phyloP scores from a whole-genome alignment of 805 yeast genomes.

The Starmerella riodocensis region DNA sequence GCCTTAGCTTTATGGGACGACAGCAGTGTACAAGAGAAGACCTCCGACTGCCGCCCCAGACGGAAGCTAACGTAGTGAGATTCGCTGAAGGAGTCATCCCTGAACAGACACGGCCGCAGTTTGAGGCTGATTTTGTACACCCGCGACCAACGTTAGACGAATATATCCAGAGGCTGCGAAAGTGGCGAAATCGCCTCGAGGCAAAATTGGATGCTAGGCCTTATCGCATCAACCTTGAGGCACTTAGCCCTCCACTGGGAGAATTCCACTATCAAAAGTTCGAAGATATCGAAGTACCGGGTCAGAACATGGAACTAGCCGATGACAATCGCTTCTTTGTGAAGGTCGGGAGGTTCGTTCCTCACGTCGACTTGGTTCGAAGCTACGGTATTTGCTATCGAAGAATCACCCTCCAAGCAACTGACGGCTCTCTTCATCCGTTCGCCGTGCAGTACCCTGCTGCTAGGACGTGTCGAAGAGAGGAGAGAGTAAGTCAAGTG shows the following conservation, averaged over 20 bases:
- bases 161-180: conserved; percentile 67
- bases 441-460: conserved; percentile 97
- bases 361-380: conserved; percentile 74
- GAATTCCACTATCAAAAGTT: conserved; percentile 97
- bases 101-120: conserved; percentile 73
- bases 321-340: conserved; percentile 84
- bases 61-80: conserved; percentile 74
- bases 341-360: conserved; percentile 84
- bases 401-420: conserved; percentile 78
- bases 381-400: conserved; percentile 85
- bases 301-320: conserved; percentile 79
- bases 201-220: conserved; percentile 81
- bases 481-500: conserved; percentile 83
- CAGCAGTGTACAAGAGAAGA: conserved; percentile 78
- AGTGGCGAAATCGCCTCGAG: conserved; percentile 88
- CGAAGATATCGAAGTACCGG: conserved; percentile 95
- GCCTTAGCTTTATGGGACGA: conserved; percentile 77
- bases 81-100: conserved; percentile 92
- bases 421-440: conserved; percentile 81
- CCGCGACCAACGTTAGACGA: conserved; percentile 80
- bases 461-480: conserved; percentile 92
- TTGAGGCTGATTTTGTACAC: conserved; percentile 78
- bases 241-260: conserved; percentile 84
- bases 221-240: conserved; percentile 66
- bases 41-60: conserved; percentile 76